These are phyloP conservation scores for Moesziomyces sp. DNA, from an alignment of 1,284 basidiomycete genomes.

Conservation along the genomic window DNA sequence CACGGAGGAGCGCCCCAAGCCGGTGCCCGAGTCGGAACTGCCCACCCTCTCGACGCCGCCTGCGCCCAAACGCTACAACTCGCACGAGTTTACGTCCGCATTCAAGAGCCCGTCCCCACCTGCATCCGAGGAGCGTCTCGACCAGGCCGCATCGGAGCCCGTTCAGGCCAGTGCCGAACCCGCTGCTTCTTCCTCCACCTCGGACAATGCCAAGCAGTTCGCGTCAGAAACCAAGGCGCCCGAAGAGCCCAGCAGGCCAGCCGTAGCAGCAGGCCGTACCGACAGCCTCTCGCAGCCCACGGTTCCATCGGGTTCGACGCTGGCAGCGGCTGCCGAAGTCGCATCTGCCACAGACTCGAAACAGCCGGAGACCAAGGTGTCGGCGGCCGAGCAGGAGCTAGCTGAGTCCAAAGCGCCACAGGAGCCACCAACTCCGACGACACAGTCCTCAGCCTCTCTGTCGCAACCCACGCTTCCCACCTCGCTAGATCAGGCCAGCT, in stretches of 20 bases:
- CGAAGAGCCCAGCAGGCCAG: constrained; percentile 36
- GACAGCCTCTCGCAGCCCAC: constrained; percentile 43
- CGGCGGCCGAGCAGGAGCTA: constrained; percentile 31
- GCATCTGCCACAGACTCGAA: constrained; percentile 3
- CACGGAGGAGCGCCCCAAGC: constrained; percentile 15
- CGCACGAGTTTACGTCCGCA: constrained; percentile 40
- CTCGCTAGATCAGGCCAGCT: constrained; percentile 21
- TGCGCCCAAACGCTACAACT: constrained; percentile 45
- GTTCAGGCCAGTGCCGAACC: not conserved
- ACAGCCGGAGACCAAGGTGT: constrained; percentile 16
- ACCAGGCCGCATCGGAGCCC: constrained; percentile 1
- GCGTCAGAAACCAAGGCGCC: constrained; percentile 40
- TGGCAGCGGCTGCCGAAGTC: constrained; percentile 21
- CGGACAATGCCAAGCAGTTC: constrained; percentile 37
- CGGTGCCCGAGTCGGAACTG: constrained; percentile 24
- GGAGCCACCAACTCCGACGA: constrained; percentile 20
- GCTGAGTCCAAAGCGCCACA: constrained; percentile 29
- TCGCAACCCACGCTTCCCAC: constrained; percentile 43
- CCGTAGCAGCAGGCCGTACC: constrained; percentile 11
- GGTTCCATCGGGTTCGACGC: constrained; percentile 35
- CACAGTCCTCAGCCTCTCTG: constrained; percentile 3
- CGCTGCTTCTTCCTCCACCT: constrained; percentile 1
- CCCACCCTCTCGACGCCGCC: constrained; percentile 18
- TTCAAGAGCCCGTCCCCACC: constrained; percentile 45
- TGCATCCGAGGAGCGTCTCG: constrained; percentile 13